Evolutionary conservation across 257 asterid genomes (phyloP), one percentile per base, ranked within the genome.

Genomic region (Nicotiana knightiana): DNA sequence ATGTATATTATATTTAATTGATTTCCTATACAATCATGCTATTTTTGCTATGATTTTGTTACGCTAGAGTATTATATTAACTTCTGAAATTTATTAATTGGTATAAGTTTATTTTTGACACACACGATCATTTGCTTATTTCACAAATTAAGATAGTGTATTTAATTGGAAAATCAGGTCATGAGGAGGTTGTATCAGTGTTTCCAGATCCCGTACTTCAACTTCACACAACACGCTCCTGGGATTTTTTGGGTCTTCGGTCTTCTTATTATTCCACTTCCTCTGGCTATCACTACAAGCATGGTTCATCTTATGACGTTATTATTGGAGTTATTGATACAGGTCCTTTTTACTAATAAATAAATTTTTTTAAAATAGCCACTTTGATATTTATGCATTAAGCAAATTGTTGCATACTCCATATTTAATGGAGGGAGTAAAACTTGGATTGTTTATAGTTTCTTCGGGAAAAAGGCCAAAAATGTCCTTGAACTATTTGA

Each of bases 151-250:
- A 21, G 24, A 21, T 21, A 21, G 12, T 66, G 28, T 12, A 66
- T 39, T 70, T 21, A 39, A 62, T 79, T 62, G 55, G 30, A 67
- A 26, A 79, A 54, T 21, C 91, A 87, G 94, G 84, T 77, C 62
- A 85, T 70, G 93, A 86, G 11, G 94, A 83, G 79, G 93, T 94
- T 33, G 89, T 94, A 11, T 93, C 97, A 4, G 90, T 94, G 32
- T 94, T 94, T 70, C 97, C 93, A 70, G 98, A 94, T 78, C 91
- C 89, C n/a, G 33, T 86, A n/a, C 83, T 94, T 28, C 76, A 91
- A 48, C 97, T 94, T 71, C 98, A 93, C 81, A 94, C 98, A 6
- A 94, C 98, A 21, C 90, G 93, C 7, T 94, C 98, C 0, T 94
- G 98, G 97, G 93, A 94, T 55, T 94, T 93, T 88, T 89, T 93